Evolutionary conservation across 1,139 yeast species (phyloP).

Genomic region (Diutina mesorugosa): DNA sequence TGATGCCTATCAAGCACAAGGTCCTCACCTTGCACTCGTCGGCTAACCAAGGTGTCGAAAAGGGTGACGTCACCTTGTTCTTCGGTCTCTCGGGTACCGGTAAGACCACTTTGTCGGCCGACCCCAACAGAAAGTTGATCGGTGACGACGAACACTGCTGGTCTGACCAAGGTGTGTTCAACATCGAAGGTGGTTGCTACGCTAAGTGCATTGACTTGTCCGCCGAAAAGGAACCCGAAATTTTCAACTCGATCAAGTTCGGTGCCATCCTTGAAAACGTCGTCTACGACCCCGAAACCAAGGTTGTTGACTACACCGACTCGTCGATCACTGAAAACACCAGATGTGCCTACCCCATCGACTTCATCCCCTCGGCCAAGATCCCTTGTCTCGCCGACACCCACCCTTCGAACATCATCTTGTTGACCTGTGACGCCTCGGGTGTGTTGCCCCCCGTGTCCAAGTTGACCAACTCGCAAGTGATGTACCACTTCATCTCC

Average conservation of each 20-base stretch:
- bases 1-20: constrained; percentile 91
- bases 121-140: constrained; percentile 84
- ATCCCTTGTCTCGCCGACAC: constrained; percentile 84
- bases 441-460: constrained; percentile 98
- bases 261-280: constrained; percentile 94
- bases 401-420: constrained; percentile 86
- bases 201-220: constrained; percentile 92
- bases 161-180: constrained; percentile 97
- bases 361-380: constrained; percentile 91
- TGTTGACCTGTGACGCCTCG: constrained; percentile 94
- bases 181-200: constrained; percentile 99
- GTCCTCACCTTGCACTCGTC: constrained; percentile 93
- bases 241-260: constrained; percentile 85
- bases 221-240: constrained; percentile 94
- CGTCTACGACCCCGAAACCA: constrained; percentile 66
- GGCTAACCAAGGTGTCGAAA: constrained; percentile 73
- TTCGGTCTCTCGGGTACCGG: constrained; percentile 98
- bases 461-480: constrained; percentile 86
- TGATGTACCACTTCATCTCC: constrained; percentile 96
- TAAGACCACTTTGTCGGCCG: constrained; percentile 94
- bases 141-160: constrained; percentile 99
- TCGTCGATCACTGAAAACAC: constrained; percentile 88
- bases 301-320: constrained; percentile 79
- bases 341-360: constrained; percentile 97
- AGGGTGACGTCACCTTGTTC: constrained; percentile 82